These are phyloP conservation scores for Aspergillus nanangensis DNA, from an alignment of 495 filamentous ascomycete species.

Conservation along the genomic window DNA sequence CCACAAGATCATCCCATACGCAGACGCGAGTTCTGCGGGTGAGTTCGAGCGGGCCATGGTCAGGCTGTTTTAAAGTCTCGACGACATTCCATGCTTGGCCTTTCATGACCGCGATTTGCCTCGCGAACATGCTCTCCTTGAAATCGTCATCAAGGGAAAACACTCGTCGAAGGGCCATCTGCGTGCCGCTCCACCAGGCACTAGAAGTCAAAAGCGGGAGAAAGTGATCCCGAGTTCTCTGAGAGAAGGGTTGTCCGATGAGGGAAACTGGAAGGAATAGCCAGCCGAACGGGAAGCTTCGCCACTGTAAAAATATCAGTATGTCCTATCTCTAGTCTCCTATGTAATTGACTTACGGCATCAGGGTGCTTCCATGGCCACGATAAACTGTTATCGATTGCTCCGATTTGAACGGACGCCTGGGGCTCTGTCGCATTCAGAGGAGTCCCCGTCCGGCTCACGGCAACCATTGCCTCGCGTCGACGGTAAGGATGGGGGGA, in stretches of 20 bases:
- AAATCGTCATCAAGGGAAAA: constrained; percentile 94
- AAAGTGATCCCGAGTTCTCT: constrained; percentile 89
- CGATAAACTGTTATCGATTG: constrained; percentile 95
- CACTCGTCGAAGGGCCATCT: constrained; percentile 72
- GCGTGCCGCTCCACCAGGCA: constrained; percentile 94
- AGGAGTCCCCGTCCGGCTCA: constrained; percentile 57
- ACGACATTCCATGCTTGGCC: constrained; percentile 99
- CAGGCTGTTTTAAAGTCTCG: constrained; percentile 85
- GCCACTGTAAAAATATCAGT: constrained; percentile 49
- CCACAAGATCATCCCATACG: constrained; percentile 97
- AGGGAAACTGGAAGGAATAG: constrained; percentile 94
- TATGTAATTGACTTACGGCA: constrained; percentile 51
- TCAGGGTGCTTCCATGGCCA: constrained; percentile 99
- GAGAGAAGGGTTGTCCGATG: constrained; percentile 93
- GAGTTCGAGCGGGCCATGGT: constrained; percentile 91
- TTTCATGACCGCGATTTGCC: constrained; percentile 98
- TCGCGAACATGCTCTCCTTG: constrained; percentile 95
- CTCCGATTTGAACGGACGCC: constrained; percentile 73
- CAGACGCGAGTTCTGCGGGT: constrained; percentile 86
- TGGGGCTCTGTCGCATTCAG: constrained; percentile 39
- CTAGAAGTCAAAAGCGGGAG: constrained; percentile 89
- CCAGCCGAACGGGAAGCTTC: constrained; percentile 97
- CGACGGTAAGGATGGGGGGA: constrained; percentile 65
- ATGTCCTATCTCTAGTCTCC: not conserved
- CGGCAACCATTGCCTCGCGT: constrained; percentile 80